Conservation (phyloP, 23 red algal genomes). For the Agarophyton chilense region DNA sequence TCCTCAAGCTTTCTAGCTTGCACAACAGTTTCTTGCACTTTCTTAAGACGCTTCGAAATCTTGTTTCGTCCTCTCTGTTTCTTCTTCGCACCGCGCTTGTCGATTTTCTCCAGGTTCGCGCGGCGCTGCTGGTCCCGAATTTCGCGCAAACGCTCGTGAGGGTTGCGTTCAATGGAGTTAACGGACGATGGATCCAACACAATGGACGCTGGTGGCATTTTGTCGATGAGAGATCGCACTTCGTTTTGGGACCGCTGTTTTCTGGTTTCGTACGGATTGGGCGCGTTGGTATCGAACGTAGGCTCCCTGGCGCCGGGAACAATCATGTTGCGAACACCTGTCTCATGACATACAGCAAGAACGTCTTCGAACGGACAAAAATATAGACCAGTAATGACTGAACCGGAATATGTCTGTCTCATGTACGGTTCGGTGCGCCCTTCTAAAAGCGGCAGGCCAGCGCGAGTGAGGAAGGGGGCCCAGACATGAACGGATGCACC, state of each 20-base stretch:
- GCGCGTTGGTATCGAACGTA: constrained; percentile 76
- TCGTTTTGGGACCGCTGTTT: constrained; percentile 70
- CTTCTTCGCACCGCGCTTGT: constrained; percentile 29
- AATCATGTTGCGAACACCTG: constrained; percentile 74
- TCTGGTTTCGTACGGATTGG: constrained; percentile 80
- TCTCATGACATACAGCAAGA: constrained; percentile 79
- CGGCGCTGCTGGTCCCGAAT: too few species aligned
- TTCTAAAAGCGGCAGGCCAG: too few species aligned
- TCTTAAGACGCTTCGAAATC: constrained; percentile 66
- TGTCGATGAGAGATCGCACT: too few species aligned
- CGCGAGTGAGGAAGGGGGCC: too few species aligned
- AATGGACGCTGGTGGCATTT: too few species aligned
- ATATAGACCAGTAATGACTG: constrained; percentile 29
- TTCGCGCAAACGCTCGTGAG: too few species aligned
- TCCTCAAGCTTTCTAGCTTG: too few species aligned
- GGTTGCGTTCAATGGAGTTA: too few species aligned
- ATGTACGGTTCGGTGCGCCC: too few species aligned
- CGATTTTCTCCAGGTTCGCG: too few species aligned
- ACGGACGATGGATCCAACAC: too few species aligned
- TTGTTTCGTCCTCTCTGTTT: constrained; percentile 64
- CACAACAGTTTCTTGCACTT: constrained; percentile 44
- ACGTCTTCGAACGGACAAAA: constrained; percentile 98
- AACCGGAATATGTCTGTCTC: constrained; percentile 53
- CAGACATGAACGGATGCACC: too few species aligned
- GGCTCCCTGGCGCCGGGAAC: constrained; percentile 89